These are phyloP conservation scores for Musa beccarii DNA, from an alignment of 176 grass and related monocot species.

Conservation along the genomic window DNA sequence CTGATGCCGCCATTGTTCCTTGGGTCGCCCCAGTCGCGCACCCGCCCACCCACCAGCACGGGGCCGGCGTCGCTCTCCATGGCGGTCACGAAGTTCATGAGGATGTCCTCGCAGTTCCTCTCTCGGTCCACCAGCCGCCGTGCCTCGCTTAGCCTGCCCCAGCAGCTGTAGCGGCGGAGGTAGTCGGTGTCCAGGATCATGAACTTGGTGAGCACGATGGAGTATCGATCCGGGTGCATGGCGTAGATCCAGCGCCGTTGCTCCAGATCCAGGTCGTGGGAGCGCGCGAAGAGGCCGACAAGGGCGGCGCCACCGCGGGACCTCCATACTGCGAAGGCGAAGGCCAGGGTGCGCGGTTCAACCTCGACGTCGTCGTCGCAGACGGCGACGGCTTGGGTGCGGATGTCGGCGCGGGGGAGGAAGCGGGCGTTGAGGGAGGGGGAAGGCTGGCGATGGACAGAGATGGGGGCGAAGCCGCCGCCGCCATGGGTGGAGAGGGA, in stretches of 20 bases:
- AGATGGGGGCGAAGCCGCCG: slow-evolving; percentile 13
- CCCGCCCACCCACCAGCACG: slow-evolving; percentile 45
- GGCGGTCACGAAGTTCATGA: slow-evolving; percentile 89
- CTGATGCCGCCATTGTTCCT: slow-evolving; percentile 36
- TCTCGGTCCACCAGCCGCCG: slow-evolving; percentile 49
- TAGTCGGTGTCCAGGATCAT: slow-evolving; percentile 40
- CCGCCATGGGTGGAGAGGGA: slow-evolving; percentile 23
- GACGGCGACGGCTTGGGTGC: slow-evolving; percentile 42
- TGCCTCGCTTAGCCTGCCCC: slow-evolving; percentile 39
- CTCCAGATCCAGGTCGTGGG: slow-evolving; percentile 64
- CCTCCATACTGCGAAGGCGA: slow-evolving; percentile 51
- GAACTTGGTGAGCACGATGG: slow-evolving; percentile 83
- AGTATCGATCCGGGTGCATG: slow-evolving; percentile 55
- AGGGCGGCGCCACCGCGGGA: slow-evolving; percentile 13
- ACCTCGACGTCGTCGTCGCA: slow-evolving; percentile 60
- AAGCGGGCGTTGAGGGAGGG: slow-evolving; percentile 78
- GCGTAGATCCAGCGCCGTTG: slow-evolving; percentile 54
- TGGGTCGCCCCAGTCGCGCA: slow-evolving; percentile 87
- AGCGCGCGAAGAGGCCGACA: slow-evolving; percentile 70
- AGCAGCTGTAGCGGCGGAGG: slow-evolving; percentile 60
- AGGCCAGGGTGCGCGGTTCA: slow-evolving; percentile 39
- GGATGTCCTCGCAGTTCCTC: slow-evolving; percentile 88
- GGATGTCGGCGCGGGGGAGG: slow-evolving; percentile 52
- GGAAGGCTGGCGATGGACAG: slow-evolving; percentile 38
- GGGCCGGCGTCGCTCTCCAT: slow-evolving; percentile 42